Evolutionary conservation across 192 early-diverging fungal species (phyloP), one percentile per base, ranked within the genome.

Genomic region (Entrophospora sp.): DNA sequence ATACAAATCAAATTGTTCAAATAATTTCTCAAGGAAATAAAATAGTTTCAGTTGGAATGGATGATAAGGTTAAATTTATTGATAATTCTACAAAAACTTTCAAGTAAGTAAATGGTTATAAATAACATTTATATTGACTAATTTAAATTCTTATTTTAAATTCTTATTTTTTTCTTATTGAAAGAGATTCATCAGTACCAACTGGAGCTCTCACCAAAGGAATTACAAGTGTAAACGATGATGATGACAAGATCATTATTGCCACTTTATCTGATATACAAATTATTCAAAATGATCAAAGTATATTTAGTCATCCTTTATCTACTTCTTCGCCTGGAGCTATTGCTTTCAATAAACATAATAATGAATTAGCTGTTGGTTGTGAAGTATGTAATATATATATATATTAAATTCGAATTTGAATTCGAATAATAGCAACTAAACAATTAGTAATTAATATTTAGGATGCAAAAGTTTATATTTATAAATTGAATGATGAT

Each of bases 1-100:
- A 95, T 79, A 57, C 80, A 0, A 95, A 91, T 61, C 89, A 92
- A 68, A 76, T 94, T 24, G 85, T 76, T 27, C 75, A 79, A 24
- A 63, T 94, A 25, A 75, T 68, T n/a, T 51, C 57, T 24, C 61
- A 67, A 12, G 81, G 71, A 13, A 67, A 66, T 7, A 76, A 77
- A 6, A 57, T 91, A 8, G 61, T 86, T 57, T 80, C 86, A 14
- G 73, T 73, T 14, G 88, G 83, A n/a, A 89, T 91, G 87, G 91
- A 93, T 62, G 90, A 94, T 72, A 81, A 80, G 20, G 14, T 86
- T 22, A 69, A 85, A 30, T 45, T 56, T 22, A 70, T 82, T 42
- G 59, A 43, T 5, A 30, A 61, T 14, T 44, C 31, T 8, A 34
- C 61, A 2, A 64, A 71, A n/a, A 35, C 70, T 10, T 89, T 77